Conservation (phyloP, 495 filamentous ascomycete species). For the Chaetomium fimeti region DNA sequence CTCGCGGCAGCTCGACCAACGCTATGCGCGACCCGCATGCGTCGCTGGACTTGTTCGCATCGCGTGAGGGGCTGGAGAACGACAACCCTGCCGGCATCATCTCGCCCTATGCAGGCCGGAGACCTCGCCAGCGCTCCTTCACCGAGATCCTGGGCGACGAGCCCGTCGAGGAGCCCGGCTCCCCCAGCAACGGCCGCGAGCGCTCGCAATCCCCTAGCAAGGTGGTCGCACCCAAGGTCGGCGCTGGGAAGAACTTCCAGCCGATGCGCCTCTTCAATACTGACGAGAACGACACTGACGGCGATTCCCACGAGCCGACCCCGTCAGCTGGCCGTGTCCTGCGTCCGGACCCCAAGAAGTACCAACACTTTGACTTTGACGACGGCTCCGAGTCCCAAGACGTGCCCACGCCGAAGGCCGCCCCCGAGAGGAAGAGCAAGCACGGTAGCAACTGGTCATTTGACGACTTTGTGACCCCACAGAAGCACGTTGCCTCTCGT, state of each 20-base stretch:
- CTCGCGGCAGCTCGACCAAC: conserved; percentile 50
- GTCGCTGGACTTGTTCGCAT: conserved; percentile 68
- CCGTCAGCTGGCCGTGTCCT: conserved; percentile 50
- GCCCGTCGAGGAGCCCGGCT: conserved; percentile 40
- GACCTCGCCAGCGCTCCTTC: conserved; percentile 51
- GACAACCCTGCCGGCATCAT: conserved; percentile 47
- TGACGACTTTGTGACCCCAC: conserved; percentile 78
- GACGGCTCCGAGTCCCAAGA: conserved; percentile 55
- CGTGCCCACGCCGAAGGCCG: conserved; percentile 39
- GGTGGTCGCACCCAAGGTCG: conserved; percentile 59
- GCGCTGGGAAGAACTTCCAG: conserved; percentile 67
- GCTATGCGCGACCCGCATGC: conserved; percentile 67
- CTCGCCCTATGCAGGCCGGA: conserved; percentile 51
- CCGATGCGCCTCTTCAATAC: conserved; percentile 68
- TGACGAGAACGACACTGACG: conserved; percentile 48
- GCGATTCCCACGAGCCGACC: conserved; percentile 39
- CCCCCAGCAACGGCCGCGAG: conserved; percentile 50
- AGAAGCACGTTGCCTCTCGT: conserved; percentile 56
- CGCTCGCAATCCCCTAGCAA: conserved; percentile 47
- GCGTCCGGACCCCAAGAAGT: conserved; percentile 68
- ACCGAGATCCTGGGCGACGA: conserved; percentile 53
- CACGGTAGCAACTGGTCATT: conserved; percentile 76
- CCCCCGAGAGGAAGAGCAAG: conserved; percentile 49
- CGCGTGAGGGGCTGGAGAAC: conserved; percentile 56
- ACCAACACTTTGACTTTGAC: conserved; percentile 82